Evolutionary conservation across 2,329 filamentous ascomycete species (phyloP).

Genomic region (Exophiala aquamarina): DNA sequence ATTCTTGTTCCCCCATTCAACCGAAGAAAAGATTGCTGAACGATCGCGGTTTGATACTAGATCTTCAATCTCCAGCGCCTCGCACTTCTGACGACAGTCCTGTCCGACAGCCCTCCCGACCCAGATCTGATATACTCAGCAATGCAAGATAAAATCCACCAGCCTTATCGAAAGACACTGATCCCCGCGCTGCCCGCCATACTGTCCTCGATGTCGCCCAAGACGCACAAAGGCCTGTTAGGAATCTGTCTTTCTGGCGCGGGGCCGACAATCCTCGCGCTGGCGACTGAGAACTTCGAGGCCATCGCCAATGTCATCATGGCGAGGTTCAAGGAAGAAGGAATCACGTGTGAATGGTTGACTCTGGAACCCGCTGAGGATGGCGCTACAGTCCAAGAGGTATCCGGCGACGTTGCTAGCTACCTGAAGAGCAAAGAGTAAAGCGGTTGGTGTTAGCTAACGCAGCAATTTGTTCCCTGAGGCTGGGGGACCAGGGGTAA

Average conservation of each 20-base stretch:
- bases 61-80: conserved; percentile 92
- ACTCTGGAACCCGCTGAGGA: conserved; percentile 82
- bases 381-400: conserved; percentile 40
- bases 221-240: conserved; percentile 80
- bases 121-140: conserved; percentile 93
- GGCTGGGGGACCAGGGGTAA: too few relatives aligned
- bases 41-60: too few relatives aligned
- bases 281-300: conserved; percentile 88
- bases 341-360: conserved; percentile 80
- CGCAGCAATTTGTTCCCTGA: too few relatives aligned
- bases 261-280: conserved; percentile 88
- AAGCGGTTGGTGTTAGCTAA: not conserved
- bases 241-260: conserved; percentile 95
- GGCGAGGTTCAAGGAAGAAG: conserved; percentile 61
- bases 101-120: conserved; percentile 86
- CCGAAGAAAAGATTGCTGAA: conserved; percentile 2
- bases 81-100: conserved; percentile 82
- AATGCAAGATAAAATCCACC: conserved; percentile 98
- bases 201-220: conserved; percentile 84
- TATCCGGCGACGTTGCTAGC: conserved; percentile 15
- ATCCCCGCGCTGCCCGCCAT: conserved; percentile 92
- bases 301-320: conserved; percentile 81
- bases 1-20: not conserved
- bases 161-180: conserved; percentile 87
- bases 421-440: conserved; percentile 12